Conservation (phyloP, 345 rosid species). For the Syzygium aromaticum region DNA sequence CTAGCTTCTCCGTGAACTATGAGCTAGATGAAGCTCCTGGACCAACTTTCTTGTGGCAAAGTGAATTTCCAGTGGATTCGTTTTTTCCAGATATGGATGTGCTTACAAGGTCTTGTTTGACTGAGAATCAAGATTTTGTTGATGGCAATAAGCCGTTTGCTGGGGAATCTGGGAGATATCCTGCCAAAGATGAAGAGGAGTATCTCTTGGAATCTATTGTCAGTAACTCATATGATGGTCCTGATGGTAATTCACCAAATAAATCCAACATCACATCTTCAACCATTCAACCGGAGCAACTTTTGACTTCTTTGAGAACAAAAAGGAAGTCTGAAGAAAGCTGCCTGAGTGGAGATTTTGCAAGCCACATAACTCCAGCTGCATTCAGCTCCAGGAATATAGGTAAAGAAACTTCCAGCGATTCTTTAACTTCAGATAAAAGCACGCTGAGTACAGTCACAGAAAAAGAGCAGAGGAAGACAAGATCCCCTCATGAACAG, state of each 20-base stretch:
- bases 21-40: conserved; percentile 44
- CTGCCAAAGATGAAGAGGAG: conserved; percentile 15
- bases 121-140: background rate
- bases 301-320: conserved; percentile 5
- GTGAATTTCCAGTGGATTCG: conserved; percentile 14
- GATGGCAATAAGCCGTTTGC: conserved; percentile 11
- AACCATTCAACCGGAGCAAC: background rate
- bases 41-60: conserved; percentile 12
- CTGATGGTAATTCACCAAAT: background rate
- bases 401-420: background rate
- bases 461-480: conserved; percentile 6
- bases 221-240: background rate
- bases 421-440: conserved; percentile 8
- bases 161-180: conserved; percentile 1
- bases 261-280: background rate
- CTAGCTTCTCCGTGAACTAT: conserved; percentile 24
- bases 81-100: background rate
- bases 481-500: background rate
- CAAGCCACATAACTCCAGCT: conserved; percentile 7
- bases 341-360: background rate
- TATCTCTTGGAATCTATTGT: conserved; percentile 35
- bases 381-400: background rate
- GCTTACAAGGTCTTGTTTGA: background rate
- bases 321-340: background rate
- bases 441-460: conserved; percentile 13